These are phyloP conservation scores for Eutrema japonicum DNA, from an alignment of 345 rosid genomes.

Conservation along the genomic window DNA sequence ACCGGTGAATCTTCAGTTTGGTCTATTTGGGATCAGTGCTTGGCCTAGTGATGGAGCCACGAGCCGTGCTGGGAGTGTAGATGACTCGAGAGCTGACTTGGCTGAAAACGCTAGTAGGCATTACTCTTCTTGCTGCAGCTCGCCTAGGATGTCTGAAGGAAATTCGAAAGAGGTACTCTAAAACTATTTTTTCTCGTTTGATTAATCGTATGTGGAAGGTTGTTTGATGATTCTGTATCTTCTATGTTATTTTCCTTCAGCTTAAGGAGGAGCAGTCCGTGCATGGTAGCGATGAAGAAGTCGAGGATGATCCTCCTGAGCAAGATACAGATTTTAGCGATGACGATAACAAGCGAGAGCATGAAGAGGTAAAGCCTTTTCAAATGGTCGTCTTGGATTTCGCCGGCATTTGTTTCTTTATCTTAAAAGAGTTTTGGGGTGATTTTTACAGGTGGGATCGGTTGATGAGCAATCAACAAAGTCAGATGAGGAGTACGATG, in stretches of 20 bases:
- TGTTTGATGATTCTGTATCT: not conserved
- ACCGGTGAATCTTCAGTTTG: slow-evolving; percentile 95
- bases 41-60: slow-evolving; percentile 98
- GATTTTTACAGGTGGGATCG: slow-evolving; percentile 71
- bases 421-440: not conserved
- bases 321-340: slow-evolving; percentile 78
- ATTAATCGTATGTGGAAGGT: not conserved
- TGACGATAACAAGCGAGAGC: slow-evolving; percentile 54
- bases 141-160: slow-evolving; percentile 88
- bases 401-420: not conserved
- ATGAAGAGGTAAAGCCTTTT: slow-evolving; percentile 68
- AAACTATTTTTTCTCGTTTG: not conserved
- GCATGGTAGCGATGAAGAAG: slow-evolving; percentile 96
- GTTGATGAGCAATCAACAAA: slow-evolving; percentile 96
- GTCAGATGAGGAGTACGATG: slow-evolving; percentile 96
- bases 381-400: slow-evolving; percentile 3
- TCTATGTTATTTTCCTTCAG: slow-evolving; percentile 45
- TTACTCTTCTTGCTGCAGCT: slow-evolving; percentile 94
- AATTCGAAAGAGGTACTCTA: slow-evolving; percentile 80
- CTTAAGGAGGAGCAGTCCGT: slow-evolving; percentile 92
- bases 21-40: slow-evolving; percentile 95
- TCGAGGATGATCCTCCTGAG: slow-evolving; percentile 71
- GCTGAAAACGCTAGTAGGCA: slow-evolving; percentile 83
- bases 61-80: slow-evolving; percentile 89
- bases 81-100: slow-evolving; percentile 73